Conservation (phyloP, 2,329 filamentous ascomycete genomes). For the Trichoderma breve region DNA sequence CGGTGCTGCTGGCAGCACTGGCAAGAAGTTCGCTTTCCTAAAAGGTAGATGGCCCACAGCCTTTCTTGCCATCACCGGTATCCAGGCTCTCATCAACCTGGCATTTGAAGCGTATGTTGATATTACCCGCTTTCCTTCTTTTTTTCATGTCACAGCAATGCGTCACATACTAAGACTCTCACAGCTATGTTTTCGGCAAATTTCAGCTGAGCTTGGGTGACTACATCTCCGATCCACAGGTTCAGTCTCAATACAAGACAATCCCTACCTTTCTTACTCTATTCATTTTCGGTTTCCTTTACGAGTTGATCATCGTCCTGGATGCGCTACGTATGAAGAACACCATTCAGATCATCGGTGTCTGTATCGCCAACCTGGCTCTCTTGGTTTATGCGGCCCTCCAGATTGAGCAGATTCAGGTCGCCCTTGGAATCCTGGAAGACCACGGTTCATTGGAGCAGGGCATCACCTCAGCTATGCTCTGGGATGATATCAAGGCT, state of each 20-base stretch:
- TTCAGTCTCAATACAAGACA: slow-evolving; percentile 59
- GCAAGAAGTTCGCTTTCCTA: slow-evolving; percentile 64
- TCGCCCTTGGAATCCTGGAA: slow-evolving; percentile 62
- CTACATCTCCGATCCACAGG: slow-evolving; percentile 39
- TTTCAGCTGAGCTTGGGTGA: slow-evolving; percentile 66
- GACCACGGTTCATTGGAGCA: slow-evolving; percentile 44
- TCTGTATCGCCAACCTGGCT: slow-evolving; percentile 89
- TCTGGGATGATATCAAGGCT: slow-evolving; percentile 70
- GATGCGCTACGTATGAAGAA: slow-evolving; percentile 94
- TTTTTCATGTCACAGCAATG: too few relatives aligned
- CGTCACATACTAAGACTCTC: slow-evolving; percentile 20
- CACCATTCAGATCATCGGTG: slow-evolving; percentile 95
- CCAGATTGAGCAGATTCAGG: slow-evolving; percentile 84
- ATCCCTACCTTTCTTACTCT: slow-evolving; percentile 95
- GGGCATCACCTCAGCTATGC: slow-evolving; percentile 34
- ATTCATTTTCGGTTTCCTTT: slow-evolving; percentile 96
- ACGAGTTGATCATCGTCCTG: slow-evolving; percentile 85
- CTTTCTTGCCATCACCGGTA: slow-evolving; percentile 70
- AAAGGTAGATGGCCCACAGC: slow-evolving; percentile 84
- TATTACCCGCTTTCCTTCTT: background rate
- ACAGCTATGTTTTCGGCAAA: slow-evolving; percentile 82
- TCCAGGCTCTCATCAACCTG: slow-evolving; percentile 79
- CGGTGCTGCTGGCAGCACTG: slow-evolving; percentile 32
- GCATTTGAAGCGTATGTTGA: slow-evolving; percentile 77
- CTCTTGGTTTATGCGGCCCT: slow-evolving; percentile 91